Conservation (phyloP, 371 early-diverging fungal species). For the Syncephalastrum monosporum region DNA sequence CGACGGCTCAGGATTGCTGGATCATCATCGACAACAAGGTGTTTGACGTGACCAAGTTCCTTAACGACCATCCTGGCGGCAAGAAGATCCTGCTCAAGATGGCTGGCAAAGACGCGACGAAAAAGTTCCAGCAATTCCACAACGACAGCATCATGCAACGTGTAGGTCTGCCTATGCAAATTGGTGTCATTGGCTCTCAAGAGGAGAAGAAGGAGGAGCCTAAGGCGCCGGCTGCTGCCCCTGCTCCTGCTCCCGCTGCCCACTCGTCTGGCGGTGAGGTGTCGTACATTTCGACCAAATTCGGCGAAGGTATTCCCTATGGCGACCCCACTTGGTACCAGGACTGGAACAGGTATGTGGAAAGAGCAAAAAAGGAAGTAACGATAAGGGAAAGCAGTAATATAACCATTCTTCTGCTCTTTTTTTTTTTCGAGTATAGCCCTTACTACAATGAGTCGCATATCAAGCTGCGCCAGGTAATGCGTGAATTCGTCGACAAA, state of each 20-base stretch:
- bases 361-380: background rate
- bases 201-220: conserved; percentile 15
- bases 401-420: background rate
- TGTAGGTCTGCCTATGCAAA: conserved; percentile 59
- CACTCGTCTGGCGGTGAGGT: conserved; percentile 5
- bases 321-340: conserved; percentile 89
- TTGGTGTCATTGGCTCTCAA: conserved; percentile 63
- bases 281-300: conserved; percentile 23
- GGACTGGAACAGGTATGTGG: conserved; percentile 54
- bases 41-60: conserved; percentile 86
- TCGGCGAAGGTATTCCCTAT: conserved; percentile 79
- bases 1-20: conserved; percentile 79
- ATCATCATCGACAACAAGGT: conserved; percentile 79
- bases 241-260: conserved; percentile 6
- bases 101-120: conserved; percentile 86
- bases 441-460: conserved; percentile 83
- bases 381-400: background rate
- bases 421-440: conserved; percentile 23
- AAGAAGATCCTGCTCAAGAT: conserved; percentile 76
- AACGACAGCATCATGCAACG: conserved; percentile 61
- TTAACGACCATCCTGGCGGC: conserved; percentile 89
- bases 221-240: conserved; percentile 3
- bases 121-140: conserved; percentile 89
- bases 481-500: conserved; percentile 75
- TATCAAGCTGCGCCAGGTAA: conserved; percentile 59